phyloP scores from a whole-genome alignment of 164 flowering plant genomes.

The Annona squamosa region DNA sequence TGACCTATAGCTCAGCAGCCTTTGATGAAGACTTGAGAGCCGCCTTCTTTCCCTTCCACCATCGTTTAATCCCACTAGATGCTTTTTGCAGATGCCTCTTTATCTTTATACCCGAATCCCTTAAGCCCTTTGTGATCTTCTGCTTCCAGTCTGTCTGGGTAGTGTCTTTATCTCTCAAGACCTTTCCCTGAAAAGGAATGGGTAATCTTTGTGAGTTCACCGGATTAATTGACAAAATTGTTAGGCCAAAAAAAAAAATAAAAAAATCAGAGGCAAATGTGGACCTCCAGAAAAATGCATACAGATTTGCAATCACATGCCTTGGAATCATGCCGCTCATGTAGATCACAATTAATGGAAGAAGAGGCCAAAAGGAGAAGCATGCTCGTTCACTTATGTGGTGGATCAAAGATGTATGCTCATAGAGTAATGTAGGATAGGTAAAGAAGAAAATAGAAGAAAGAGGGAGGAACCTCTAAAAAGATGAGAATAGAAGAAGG shows the following conservation, averaged over 20 bases:
- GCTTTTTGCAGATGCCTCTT: constrained; percentile 46
- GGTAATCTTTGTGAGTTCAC: neutral
- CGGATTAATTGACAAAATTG: neutral
- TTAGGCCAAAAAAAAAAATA: no score
- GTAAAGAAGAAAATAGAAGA: no score
- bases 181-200: constrained; percentile 44
- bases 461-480: no score
- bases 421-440: no score
- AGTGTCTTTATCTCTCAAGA: constrained; percentile 46
- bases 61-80: constrained; percentile 33
- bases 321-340: neutral
- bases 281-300: neutral
- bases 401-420: neutral
- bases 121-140: constrained; percentile 33
- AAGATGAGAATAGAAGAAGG: no score
- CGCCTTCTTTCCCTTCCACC: constrained; percentile 54
- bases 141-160: constrained; percentile 52
- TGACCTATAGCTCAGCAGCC: constrained; percentile 50
- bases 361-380: no score
- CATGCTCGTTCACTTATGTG: neutral
- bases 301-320: neutral
- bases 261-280: neutral
- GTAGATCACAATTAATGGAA: neutral
- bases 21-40: constrained; percentile 23
- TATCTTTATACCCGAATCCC: constrained; percentile 30